A percentile compares a stretch with the other conserved stretches of the same genome.
These are phyloP conservation scores for Cucurbita pepo DNA, from an alignment of 306 rosid genomes.

Conservation along the genomic window DNA sequence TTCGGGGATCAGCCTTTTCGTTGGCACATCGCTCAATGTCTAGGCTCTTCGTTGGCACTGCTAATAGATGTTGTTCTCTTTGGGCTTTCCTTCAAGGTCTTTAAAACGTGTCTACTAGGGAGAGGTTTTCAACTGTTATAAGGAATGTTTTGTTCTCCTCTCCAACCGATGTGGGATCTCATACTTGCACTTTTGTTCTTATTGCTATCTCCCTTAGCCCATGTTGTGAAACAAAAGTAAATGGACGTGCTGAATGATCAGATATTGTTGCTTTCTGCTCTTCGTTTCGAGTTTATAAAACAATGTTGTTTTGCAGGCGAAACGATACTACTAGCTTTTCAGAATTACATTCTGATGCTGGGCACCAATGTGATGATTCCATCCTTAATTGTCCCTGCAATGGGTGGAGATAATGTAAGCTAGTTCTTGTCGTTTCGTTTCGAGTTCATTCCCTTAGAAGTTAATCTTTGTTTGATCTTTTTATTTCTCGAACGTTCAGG, in stretches of 20 bases:
- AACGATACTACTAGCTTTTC: slow-evolving; percentile 78
- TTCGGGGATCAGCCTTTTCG: too few species aligned
- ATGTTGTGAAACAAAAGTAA: background rate
- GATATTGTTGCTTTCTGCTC: background rate
- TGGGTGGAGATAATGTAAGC: slow-evolving; percentile 91
- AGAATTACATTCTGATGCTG: slow-evolving; percentile 85
- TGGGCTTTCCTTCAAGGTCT: too few species aligned
- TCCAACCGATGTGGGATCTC: too few species aligned
- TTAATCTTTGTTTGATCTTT: background rate
- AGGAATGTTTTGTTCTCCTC: too few species aligned
- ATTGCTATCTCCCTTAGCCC: background rate
- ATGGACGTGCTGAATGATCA: background rate
- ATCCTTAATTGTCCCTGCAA: slow-evolving; percentile 57
- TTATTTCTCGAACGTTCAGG: slow-evolving; percentile 26
- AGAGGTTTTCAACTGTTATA: too few species aligned
- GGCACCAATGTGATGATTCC: slow-evolving; percentile 97
- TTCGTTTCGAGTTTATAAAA: background rate
- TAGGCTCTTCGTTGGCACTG: too few species aligned
- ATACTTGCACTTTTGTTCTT: background rate
- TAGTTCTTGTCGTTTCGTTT: background rate
- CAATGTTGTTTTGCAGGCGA: slow-evolving; percentile 49
- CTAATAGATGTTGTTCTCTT: too few species aligned
- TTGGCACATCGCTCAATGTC: too few species aligned
- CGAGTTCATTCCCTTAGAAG: background rate
- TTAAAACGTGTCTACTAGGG: too few species aligned